Percentiles rank a stretch among this genome's conserved stretches.
Evolutionary conservation across 495 filamentous ascomycete genomes (phyloP).

Genomic region (Hypoxylon fragiforme): DNA sequence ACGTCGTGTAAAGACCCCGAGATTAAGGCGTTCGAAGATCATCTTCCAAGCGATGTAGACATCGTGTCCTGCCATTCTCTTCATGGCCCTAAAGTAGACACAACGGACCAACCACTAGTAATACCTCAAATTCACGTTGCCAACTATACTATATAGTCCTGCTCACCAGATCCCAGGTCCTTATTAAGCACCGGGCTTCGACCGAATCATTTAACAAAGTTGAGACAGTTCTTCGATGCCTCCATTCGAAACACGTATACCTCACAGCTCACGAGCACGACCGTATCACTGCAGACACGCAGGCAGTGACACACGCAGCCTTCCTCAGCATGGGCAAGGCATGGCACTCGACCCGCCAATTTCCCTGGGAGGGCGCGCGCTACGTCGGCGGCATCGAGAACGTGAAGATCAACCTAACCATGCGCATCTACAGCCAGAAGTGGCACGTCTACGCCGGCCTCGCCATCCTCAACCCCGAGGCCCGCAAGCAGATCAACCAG

Average conservation of each 20-base stretch:
- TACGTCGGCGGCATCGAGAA: slow-evolving; percentile 98
- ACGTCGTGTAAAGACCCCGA: slow-evolving; percentile 98
- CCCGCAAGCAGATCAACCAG: slow-evolving; percentile 88
- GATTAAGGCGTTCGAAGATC: slow-evolving; percentile 86
- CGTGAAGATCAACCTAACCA: slow-evolving; percentile 96
- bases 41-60: slow-evolving; percentile 85
- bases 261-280: slow-evolving; percentile 87
- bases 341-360: slow-evolving; percentile 90
- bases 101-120: slow-evolving; percentile 84
- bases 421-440: slow-evolving; percentile 97
- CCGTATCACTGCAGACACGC: slow-evolving; percentile 95
- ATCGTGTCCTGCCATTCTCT: slow-evolving; percentile 97
- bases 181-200: slow-evolving; percentile 90
- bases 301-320: slow-evolving; percentile 95
- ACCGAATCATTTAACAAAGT: slow-evolving; percentile 76
- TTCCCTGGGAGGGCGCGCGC: slow-evolving; percentile 91
- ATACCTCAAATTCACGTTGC: slow-evolving; percentile 5
- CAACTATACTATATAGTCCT: background rate
- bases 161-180: slow-evolving; percentile 53
- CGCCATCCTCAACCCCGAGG: slow-evolving; percentile 91
- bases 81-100: slow-evolving; percentile 89
- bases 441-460: slow-evolving; percentile 99
- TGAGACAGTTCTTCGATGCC: slow-evolving; percentile 75
- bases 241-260: slow-evolving; percentile 79
- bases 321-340: slow-evolving; percentile 97